phyloP scores from a whole-genome alignment of 345 rosid genomes.

The Rhizophora mangle region DNA sequence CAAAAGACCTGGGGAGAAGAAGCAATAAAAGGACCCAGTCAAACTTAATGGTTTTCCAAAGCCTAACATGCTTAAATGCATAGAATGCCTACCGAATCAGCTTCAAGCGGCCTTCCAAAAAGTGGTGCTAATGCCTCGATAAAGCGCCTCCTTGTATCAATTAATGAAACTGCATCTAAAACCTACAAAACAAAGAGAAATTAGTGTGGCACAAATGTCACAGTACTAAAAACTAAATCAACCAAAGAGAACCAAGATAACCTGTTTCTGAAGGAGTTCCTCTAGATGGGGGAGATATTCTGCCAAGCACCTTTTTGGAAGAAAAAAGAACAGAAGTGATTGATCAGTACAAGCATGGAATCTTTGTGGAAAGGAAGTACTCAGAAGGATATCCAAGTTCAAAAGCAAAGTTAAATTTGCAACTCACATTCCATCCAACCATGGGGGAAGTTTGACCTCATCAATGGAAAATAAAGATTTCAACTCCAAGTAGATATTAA shows the following conservation, averaged over 20 bases:
- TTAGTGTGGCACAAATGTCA: background rate
- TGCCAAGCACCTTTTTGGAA: conserved; percentile 81
- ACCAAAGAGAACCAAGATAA: conserved; percentile 24
- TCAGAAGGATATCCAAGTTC: background rate
- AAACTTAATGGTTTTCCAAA: conserved; percentile 7
- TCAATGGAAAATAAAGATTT: conserved; percentile 65
- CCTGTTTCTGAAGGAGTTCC: conserved; percentile 80
- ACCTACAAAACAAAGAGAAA: conserved; percentile 41
- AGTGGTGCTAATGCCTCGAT: conserved; percentile 64
- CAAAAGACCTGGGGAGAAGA: conserved; percentile 64
- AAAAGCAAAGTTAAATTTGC: background rate
- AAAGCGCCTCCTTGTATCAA: conserved; percentile 63
- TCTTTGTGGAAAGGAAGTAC: conserved; percentile 1
- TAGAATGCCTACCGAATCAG: conserved; percentile 67
- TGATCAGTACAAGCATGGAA: conserved; percentile 17
- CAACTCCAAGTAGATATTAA: conserved; percentile 67
- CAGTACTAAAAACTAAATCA: conserved; percentile 12
- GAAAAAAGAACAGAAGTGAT: conserved; percentile 10
- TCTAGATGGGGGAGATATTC: conserved; percentile 98
- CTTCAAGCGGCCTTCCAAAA: conserved; percentile 88
- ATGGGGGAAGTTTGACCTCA: conserved; percentile 89
- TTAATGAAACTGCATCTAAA: conserved; percentile 67
- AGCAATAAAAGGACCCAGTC: conserved; percentile 19
- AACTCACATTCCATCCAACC: conserved; percentile 90
- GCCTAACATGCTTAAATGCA: background rate